Conservation (phyloP, 441 rosid species). For the Omphalea diandra region DNA sequence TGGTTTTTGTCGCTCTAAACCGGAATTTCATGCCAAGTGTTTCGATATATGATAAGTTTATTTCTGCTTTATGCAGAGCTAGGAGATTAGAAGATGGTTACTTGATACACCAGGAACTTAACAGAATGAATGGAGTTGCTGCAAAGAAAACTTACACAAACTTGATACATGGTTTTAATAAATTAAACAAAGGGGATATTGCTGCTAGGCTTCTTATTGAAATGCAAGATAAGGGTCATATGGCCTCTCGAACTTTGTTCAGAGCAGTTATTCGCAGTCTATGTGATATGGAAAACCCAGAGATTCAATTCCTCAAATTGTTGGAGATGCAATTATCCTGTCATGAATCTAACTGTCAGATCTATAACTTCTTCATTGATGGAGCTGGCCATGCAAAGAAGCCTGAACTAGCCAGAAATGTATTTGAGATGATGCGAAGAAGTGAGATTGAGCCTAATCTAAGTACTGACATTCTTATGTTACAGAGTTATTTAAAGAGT, state of each 20-base stretch:
- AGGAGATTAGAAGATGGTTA: constrained; percentile 60
- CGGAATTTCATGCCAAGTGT: constrained; percentile 39
- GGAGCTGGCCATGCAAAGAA: constrained; percentile 72
- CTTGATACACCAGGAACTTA: constrained; percentile 45
- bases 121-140: constrained; percentile 33
- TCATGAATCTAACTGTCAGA: constrained; percentile 24
- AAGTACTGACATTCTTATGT: constrained; percentile 45
- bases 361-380: constrained; percentile 58
- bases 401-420: constrained; percentile 67
- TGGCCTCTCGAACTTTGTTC: constrained; percentile 33
- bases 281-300: constrained; percentile 48
- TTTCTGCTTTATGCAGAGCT: constrained; percentile 54
- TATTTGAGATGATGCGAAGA: constrained; percentile 57
- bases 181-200: constrained; percentile 51
- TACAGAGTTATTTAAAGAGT: constrained; percentile 61
- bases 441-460: constrained; percentile 46
- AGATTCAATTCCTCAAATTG: constrained; percentile 38
- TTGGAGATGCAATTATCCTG: constrained; percentile 53
- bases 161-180: constrained; percentile 56
- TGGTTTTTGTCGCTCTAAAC: constrained; percentile 42
- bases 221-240: constrained; percentile 74
- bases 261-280: constrained; percentile 57
- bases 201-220: constrained; percentile 65
- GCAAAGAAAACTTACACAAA: constrained; percentile 27
- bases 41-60: constrained; percentile 41